Base-by-base conservation (phyloP, 352 stramenopile species). In the Pythium apleroticum region DNA sequence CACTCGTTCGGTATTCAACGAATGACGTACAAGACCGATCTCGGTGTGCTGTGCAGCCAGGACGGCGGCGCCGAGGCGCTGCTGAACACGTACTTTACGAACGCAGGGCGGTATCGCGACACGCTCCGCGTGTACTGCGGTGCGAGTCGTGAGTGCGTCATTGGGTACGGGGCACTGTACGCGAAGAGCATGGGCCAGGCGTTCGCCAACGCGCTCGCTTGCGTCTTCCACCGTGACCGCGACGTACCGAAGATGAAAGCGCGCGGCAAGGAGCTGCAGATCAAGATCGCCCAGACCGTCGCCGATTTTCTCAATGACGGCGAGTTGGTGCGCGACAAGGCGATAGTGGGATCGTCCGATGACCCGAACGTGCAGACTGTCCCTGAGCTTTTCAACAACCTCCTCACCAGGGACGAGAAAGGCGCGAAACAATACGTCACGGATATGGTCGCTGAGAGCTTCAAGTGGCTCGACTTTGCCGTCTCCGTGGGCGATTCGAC, bases 381-480 rank as follows among this genome's bases (percentile, higher is more conserved):
- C 35, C 11, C 4, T 1, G 37, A 50, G 7, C 35, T 41, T 9
- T 52, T 39, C 25, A 17, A 11, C 35, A n/a, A 14, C 14, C 10
- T 50, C 24, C 9, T 17, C 17, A 24, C 12, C 12, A 37, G 4
- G 37, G 37, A 52, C 54, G 54, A 50, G 14, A 60, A 50, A 15
- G 54, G 17, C 37, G 37, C 39, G 14, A 25, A 37, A 12, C 20
- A 52, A 4, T 60, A 52, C 17, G 15, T 46, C 31, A 41, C 33
- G 35, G 20, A 22, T 20, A 28, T 28, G 45, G 27, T 39, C 12
- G 35, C 22, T 1, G 24, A 20, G 14, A 48, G 28, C 52, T 49
- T 60, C 33, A 22, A 60, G 19, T 60, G 53, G 53, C 53, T 60
- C n/a, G 35, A 60, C 10, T 52, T 52, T 52, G 22, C 19, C 10